phyloP scores from a whole-genome alignment of 2,329 filamentous ascomycete species.

The Anthostomella pinea region DNA sequence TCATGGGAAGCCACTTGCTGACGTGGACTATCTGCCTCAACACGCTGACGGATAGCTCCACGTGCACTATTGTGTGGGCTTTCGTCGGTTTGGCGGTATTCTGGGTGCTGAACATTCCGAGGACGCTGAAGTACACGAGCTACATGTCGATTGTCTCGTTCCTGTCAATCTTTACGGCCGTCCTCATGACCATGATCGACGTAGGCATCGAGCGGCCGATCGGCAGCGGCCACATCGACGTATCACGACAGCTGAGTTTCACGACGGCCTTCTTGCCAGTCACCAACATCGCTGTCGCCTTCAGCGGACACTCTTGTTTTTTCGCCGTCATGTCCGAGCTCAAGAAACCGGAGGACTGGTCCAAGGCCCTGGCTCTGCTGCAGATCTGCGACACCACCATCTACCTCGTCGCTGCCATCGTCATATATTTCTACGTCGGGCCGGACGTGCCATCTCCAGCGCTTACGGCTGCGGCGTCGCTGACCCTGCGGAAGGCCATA shows the following conservation, averaged over 20 bases:
- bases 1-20: constrained; percentile 67
- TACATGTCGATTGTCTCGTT: constrained; percentile 63
- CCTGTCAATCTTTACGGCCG: constrained; percentile 58
- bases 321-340: constrained; percentile 66
- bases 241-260: constrained; percentile 41
- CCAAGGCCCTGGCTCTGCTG: constrained; percentile 46
- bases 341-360: constrained; percentile 57
- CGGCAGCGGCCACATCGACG: constrained; percentile 32
- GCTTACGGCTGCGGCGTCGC: constrained; percentile 55
- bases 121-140: constrained; percentile 61
- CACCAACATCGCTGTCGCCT: constrained; percentile 66
- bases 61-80: constrained; percentile 63
- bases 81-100: constrained; percentile 58
- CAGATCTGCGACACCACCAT: constrained; percentile 58
- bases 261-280: constrained; percentile 54
- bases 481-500: constrained; percentile 58
- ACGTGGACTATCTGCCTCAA: constrained; percentile 68
- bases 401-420: constrained; percentile 61
- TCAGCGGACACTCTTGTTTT: constrained; percentile 66
- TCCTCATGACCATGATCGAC: constrained; percentile 62
- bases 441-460: constrained; percentile 61
- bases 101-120: constrained; percentile 56
- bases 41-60: constrained; percentile 55
- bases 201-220: constrained; percentile 48
- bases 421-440: constrained; percentile 68